These are phyloP conservation scores for Lactifluus subvellereus DNA, from an alignment of 768 basidiomycete genomes.

Conservation along the genomic window DNA sequence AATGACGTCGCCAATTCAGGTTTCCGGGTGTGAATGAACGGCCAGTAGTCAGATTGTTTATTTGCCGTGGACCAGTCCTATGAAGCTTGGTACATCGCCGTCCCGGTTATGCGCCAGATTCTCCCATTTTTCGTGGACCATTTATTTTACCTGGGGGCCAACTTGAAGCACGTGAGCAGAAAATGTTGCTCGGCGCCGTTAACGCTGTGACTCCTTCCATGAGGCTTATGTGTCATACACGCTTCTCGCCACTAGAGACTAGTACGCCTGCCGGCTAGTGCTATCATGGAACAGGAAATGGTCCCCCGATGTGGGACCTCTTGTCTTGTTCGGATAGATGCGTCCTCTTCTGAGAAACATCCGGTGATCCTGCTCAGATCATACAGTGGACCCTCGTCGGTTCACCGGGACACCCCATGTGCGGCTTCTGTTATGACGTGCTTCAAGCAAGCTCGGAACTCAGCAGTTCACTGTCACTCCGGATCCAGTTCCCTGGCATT, in stretches of 20 bases:
- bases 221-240: background rate
- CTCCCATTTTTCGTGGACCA: background rate
- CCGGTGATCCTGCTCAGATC: background rate
- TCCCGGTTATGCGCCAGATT: background rate
- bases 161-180: background rate
- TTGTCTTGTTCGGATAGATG: conserved; percentile 4
- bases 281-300: background rate
- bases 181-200: background rate
- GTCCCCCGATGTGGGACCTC: background rate
- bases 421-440: conserved; percentile 13
- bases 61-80: background rate
- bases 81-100: background rate
- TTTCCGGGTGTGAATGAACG: background rate
- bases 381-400: conserved; percentile 5
- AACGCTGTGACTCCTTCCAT: conserved; percentile 4
- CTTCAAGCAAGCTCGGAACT: conserved; percentile 11
- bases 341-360: background rate
- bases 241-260: conserved; percentile 1
- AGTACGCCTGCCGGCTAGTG: background rate
- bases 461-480: conserved; percentile 1
- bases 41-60: background rate
- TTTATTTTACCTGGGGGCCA: background rate
- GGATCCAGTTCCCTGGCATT: background rate
- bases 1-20: background rate
- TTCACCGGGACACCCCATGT: background rate